Percentiles rank a stretch among this genome's conserved stretches.
Evolutionary conservation across 257 asterid species (phyloP).

Genomic region (Nicotiana attenuata): DNA sequence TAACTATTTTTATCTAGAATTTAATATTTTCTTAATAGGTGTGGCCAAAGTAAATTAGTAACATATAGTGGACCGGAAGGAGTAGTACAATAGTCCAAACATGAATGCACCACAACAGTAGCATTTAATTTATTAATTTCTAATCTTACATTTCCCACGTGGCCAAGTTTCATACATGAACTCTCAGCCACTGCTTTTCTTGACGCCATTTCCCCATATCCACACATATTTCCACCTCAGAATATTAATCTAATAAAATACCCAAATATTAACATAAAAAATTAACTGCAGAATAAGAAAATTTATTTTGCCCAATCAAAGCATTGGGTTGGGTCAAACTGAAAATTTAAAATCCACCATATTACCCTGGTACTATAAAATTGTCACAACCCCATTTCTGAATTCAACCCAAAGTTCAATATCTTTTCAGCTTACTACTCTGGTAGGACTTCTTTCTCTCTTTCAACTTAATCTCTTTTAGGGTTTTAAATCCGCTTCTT

Average conservation of each 20-base stretch:
- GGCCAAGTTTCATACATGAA: neutral
- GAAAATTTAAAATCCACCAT: too few species aligned
- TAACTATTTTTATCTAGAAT: too few species aligned
- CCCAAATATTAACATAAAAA: neutral
- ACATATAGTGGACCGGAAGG: too few species aligned
- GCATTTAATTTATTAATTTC: too few species aligned
- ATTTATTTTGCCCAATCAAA: neutral
- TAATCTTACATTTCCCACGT: neutral
- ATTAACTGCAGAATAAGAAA: neutral
- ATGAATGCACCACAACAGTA: too few species aligned
- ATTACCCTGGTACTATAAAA: neutral
- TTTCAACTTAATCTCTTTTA: neutral
- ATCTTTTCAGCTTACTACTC: neutral
- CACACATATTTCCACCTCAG: slow-evolving; percentile 11
- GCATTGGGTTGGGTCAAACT: too few species aligned
- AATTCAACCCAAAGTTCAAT: neutral
- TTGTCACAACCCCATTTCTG: neutral
- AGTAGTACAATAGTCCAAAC: too few species aligned
- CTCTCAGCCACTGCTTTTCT: slow-evolving; percentile 12
- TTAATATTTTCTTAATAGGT: too few species aligned
- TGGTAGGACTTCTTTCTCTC: neutral
- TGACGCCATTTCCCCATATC: slow-evolving; percentile 10
- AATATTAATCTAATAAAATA: neutral
- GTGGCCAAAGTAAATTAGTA: too few species aligned
- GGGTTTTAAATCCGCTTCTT: neutral